Evolutionary conservation across 2,329 filamentous ascomycete species (phyloP).

Genomic region (Sporothrix curviconia): DNA sequence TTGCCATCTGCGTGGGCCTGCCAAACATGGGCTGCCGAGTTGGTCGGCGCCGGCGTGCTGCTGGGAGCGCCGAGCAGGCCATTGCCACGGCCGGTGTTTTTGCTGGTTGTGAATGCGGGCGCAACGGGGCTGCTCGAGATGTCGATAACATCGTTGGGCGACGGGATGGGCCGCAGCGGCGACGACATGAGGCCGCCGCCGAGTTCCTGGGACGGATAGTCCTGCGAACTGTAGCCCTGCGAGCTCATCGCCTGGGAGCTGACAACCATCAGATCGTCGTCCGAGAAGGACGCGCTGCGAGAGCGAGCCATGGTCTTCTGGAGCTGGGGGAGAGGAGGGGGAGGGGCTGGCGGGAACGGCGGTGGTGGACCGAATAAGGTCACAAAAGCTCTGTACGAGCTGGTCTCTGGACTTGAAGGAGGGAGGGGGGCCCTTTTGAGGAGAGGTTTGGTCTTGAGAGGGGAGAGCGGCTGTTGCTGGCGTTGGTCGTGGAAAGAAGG

Average conservation of each 20-base stretch:
- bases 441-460: too few species aligned
- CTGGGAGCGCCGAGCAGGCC: too few species aligned
- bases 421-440: neutral
- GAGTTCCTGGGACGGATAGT: neutral
- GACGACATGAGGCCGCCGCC: conserved; percentile 8
- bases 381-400: conserved; percentile 22
- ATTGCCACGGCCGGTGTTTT: neutral
- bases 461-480: neutral
- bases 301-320: conserved; percentile 20
- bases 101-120: conserved; percentile 2
- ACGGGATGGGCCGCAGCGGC: conserved; percentile 34
- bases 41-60: conserved; percentile 13
- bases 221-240: conserved; percentile 16
- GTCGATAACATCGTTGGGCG: conserved; percentile 27
- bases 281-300: conserved; percentile 29
- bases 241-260: conserved; percentile 29
- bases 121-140: conserved; percentile 26
- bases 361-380: conserved; percentile 23
- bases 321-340: too few species aligned
- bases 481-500: neutral
- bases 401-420: conserved; percentile 6
- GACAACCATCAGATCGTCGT: conserved; percentile 32
- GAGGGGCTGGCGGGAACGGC: conserved; percentile 3
- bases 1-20: conserved; percentile 28
- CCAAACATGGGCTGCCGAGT: conserved; percentile 26